Conservation (phyloP, 2,329 filamentous ascomycete genomes). For the Tolypocladium ophioglossoides region DNA sequence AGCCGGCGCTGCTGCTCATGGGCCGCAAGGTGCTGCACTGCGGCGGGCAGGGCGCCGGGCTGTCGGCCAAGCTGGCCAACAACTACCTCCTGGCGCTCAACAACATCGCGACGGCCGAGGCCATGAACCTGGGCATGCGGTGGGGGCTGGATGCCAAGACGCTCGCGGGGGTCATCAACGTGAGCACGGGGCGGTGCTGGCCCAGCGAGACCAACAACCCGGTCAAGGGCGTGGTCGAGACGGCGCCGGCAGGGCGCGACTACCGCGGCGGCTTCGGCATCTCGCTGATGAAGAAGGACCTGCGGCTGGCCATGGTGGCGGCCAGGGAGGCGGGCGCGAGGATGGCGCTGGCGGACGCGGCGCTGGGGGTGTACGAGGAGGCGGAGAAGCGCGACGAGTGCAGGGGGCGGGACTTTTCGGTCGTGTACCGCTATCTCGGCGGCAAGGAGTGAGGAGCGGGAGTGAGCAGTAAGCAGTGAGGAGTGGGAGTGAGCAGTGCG, state of each 20-base stretch:
- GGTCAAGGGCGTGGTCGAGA: constrained; percentile 71
- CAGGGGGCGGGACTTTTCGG: constrained; percentile 68
- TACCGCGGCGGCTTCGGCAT: constrained; percentile 73
- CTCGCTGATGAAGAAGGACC: constrained; percentile 70
- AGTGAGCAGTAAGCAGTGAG: too few species aligned
- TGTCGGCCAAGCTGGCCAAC: constrained; percentile 91
- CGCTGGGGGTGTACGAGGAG: constrained; percentile 55
- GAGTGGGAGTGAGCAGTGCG: too few species aligned
- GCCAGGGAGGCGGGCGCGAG: constrained; percentile 56
- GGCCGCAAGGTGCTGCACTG: constrained; percentile 79
- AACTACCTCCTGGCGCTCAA: constrained; percentile 93
- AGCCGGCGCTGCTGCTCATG: constrained; percentile 67
- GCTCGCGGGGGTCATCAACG: constrained; percentile 80
- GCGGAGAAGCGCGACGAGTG: constrained; percentile 51
- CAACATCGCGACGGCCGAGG: constrained; percentile 65
- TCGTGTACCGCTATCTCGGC: constrained; percentile 64
- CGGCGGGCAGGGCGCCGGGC: constrained; percentile 71
- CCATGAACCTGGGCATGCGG: constrained; percentile 53
- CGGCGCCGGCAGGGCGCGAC: constrained; percentile 63
- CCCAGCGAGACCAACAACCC: constrained; percentile 94
- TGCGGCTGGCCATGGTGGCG: constrained; percentile 62
- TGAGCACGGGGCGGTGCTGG: constrained; percentile 92
- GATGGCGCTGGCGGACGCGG: constrained; percentile 53
- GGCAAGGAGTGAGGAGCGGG: too few species aligned
- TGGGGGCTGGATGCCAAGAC: constrained; percentile 51